These are phyloP conservation scores for Blepharisma japonicum DNA, from an alignment of 73 alveolate species.

Conservation along the genomic window DNA sequence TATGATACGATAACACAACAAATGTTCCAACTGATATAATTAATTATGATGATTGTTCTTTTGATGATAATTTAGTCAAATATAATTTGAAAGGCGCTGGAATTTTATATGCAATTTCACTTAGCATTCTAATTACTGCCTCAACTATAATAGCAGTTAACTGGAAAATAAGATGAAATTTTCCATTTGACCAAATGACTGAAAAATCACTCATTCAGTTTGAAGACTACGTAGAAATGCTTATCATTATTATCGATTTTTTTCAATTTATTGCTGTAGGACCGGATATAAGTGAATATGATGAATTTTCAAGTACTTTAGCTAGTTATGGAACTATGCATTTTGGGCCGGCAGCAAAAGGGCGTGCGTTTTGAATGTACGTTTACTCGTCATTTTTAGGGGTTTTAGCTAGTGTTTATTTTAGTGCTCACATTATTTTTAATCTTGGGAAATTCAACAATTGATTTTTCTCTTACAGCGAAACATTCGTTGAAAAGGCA, in stretches of 20 bases:
- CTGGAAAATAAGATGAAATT: not conserved
- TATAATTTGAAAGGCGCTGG: not conserved
- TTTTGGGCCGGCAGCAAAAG: too few species aligned
- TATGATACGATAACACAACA: not conserved
- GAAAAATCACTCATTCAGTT: not conserved
- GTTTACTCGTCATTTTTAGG: too few species aligned
- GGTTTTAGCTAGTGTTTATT: too few species aligned
- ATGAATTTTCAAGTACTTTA: too few species aligned
- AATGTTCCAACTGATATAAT: not conserved
- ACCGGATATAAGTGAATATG: not conserved
- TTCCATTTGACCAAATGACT: not conserved
- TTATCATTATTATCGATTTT: not conserved
- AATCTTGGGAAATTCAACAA: too few species aligned
- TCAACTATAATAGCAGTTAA: not conserved
- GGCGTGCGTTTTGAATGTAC: too few species aligned
- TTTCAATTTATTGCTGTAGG: constrained; percentile 11
- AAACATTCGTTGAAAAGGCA: too few species aligned
- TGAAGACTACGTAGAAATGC: not conserved
- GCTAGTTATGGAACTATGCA: too few species aligned
- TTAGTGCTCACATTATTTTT: too few species aligned
- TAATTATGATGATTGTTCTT: not conserved
- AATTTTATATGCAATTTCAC: not conserved
- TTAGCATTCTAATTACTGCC: not conserved
- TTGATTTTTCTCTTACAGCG: too few species aligned
- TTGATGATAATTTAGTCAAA: not conserved